A percentile compares a stretch with the other conserved stretches of the same genome.
phyloP scores from a whole-genome alignment of 148 eudicot genomes.

The Fallopia convolvulus region DNA sequence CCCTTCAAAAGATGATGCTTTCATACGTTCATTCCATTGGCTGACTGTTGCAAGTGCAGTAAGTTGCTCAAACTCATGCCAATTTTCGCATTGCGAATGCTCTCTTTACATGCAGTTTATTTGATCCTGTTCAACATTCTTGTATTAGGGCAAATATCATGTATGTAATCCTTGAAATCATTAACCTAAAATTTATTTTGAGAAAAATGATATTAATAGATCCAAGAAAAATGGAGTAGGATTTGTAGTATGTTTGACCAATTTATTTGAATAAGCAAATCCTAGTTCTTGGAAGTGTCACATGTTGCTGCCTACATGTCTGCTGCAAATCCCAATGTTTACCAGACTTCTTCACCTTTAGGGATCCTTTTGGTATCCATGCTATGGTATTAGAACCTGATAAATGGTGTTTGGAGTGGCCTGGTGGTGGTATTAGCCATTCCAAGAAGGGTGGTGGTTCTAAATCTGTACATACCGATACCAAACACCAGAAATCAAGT shows the following conservation, averaged over 20 bases:
- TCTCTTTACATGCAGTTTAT: background rate
- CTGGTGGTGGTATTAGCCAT: too few relatives aligned
- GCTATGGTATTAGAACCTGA: background rate
- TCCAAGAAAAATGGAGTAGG: background rate
- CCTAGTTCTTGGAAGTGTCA: too few relatives aligned
- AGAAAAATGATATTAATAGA: background rate
- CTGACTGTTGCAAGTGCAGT: constrained; percentile 82
- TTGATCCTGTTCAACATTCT: background rate
- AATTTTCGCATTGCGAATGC: background rate
- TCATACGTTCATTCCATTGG: constrained; percentile 74
- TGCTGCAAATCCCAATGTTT: background rate
- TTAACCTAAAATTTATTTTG: background rate
- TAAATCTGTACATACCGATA: background rate
- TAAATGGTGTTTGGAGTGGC: background rate
- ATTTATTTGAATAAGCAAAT: too few relatives aligned
- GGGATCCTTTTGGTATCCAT: background rate
- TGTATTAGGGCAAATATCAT: background rate
- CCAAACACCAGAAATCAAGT: background rate
- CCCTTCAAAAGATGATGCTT: constrained; percentile 84
- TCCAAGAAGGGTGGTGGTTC: background rate
- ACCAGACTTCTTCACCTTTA: background rate
- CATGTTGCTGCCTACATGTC: background rate
- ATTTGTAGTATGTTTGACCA: background rate
- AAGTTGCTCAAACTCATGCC: constrained; percentile 24
- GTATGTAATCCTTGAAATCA: background rate